Percentiles rank a stretch among this genome's conserved stretches.
Evolutionary conservation across 768 basidiomycete genomes (phyloP).

Genomic region (Hypholoma sublateritium): DNA sequence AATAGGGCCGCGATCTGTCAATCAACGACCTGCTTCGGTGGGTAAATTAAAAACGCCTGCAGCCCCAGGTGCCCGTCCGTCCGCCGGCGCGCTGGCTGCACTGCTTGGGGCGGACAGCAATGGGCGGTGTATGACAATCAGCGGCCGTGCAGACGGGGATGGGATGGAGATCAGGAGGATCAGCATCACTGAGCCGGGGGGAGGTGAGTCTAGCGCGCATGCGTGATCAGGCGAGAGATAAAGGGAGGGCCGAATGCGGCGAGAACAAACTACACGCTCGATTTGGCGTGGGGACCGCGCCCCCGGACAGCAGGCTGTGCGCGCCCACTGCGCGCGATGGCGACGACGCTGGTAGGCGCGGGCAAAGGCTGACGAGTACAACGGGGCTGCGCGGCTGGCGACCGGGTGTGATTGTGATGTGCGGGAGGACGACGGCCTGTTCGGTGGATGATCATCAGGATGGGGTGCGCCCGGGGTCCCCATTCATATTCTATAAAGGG

Average conservation of each 20-base stretch:
- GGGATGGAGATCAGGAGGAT: too few species aligned
- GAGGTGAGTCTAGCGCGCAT: neutral
- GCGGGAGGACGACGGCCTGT: neutral
- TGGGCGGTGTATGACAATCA: too few species aligned
- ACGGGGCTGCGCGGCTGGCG: neutral
- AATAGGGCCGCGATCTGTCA: too few species aligned
- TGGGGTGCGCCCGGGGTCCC: neutral
- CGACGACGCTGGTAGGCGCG: neutral
- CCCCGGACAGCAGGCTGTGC: neutral
- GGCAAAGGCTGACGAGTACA: neutral
- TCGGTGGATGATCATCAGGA: neutral
- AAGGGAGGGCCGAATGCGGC: neutral
- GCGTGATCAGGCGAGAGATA: neutral
- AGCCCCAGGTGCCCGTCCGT: too few species aligned
- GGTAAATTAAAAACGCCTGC: too few species aligned
- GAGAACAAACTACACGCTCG: neutral
- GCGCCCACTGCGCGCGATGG: neutral
- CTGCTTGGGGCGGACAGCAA: too few species aligned
- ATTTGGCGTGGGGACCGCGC: neutral
- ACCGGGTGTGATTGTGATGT: neutral
- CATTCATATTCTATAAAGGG: neutral
- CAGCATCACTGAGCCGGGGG: neutral
- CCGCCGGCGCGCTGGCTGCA: too few species aligned
- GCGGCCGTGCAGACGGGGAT: too few species aligned
- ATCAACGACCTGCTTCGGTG: too few species aligned